Evolutionary conservation across 345 rosid genomes (phyloP).

Genomic region (Rhizophora mangle): DNA sequence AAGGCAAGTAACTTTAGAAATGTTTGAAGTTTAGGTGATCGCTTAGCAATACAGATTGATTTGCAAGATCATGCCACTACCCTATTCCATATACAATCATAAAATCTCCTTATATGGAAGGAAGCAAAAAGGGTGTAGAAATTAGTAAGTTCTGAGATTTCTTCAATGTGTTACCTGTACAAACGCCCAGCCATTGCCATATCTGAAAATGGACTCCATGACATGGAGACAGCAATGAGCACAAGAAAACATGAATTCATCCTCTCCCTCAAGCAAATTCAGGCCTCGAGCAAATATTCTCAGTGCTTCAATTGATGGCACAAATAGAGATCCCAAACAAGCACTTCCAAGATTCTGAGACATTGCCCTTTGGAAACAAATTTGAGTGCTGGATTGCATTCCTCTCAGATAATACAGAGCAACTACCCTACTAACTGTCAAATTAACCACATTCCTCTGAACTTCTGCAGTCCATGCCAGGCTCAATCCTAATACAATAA

Average conservation of each 20-base stretch:
- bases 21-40: too few relatives aligned
- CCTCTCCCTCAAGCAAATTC: conserved; percentile 94
- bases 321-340: conserved; percentile 87
- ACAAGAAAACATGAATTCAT: conserved; percentile 97
- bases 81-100: too few relatives aligned
- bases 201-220: conserved; percentile 70
- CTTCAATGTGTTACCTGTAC: conserved; percentile 63
- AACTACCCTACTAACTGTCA: conserved; percentile 75
- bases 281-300: conserved; percentile 78
- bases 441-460: conserved; percentile 84
- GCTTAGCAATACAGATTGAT: too few relatives aligned
- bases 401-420: conserved; percentile 80
- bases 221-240: conserved; percentile 93
- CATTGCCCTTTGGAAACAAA: conserved; percentile 89
- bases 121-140: neutral
- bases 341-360: conserved; percentile 87
- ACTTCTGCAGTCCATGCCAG: conserved; percentile 89
- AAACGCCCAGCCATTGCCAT: conserved; percentile 97
- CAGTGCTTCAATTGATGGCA: conserved; percentile 84
- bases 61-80: too few relatives aligned
- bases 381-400: conserved; percentile 77
- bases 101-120: neutral
- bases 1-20: too few relatives aligned
- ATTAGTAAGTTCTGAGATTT: too few relatives aligned
- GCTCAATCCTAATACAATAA: conserved; percentile 52